These are phyloP conservation scores for Arthrinium puccinioides DNA, from an alignment of 2,329 filamentous ascomycete species.

Conservation along the genomic window DNA sequence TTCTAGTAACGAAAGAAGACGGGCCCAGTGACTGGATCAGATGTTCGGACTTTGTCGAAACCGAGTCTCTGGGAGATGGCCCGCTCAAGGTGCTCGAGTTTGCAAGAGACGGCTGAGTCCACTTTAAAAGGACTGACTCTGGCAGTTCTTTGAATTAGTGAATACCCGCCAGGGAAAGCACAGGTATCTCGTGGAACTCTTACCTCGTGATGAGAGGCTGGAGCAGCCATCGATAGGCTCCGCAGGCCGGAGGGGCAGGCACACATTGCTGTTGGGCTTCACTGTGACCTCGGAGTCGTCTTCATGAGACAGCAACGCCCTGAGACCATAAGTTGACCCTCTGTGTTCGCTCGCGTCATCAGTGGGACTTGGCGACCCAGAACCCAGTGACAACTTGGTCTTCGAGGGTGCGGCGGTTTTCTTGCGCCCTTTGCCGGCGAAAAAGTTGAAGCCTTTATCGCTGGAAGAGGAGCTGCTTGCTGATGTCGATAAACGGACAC, in stretches of 20 bases:
- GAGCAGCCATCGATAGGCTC: slow-evolving; percentile 13
- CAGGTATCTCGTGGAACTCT: no score
- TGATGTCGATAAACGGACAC: slow-evolving; percentile 28
- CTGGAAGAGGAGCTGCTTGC: slow-evolving; percentile 35
- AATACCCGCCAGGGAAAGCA: slow-evolving; percentile 4
- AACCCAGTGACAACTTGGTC: slow-evolving; percentile 6
- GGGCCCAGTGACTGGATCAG: slow-evolving; percentile 32
- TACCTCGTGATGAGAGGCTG: slow-evolving; percentile 28
- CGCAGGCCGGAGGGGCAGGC: no score
- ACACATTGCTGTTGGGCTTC: slow-evolving; percentile 10
- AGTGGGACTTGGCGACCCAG: slow-evolving; percentile 1
- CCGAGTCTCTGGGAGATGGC: slow-evolving; percentile 20
- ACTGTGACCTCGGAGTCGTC: slow-evolving; percentile 12
- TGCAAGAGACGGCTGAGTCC: slow-evolving; percentile 29
- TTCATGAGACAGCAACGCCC: slow-evolving; percentile 13
- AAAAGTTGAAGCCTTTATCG: slow-evolving; percentile 33
- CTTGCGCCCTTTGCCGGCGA: slow-evolving; percentile 32
- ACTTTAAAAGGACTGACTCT: slow-evolving; percentile 39
- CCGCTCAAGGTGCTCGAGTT: slow-evolving; percentile 25
- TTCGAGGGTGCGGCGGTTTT: slow-evolving; percentile 18
- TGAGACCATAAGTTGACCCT: slow-evolving; percentile 16
- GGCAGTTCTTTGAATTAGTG: slow-evolving; percentile 10
- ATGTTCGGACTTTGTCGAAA: slow-evolving; percentile 20
- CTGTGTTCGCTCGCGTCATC: slow-evolving; percentile 10
- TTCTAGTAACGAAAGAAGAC: slow-evolving; percentile 34